Base-by-base conservation (phyloP, 495 filamentous ascomycete species). In the Terfezia claveryi region DNA sequence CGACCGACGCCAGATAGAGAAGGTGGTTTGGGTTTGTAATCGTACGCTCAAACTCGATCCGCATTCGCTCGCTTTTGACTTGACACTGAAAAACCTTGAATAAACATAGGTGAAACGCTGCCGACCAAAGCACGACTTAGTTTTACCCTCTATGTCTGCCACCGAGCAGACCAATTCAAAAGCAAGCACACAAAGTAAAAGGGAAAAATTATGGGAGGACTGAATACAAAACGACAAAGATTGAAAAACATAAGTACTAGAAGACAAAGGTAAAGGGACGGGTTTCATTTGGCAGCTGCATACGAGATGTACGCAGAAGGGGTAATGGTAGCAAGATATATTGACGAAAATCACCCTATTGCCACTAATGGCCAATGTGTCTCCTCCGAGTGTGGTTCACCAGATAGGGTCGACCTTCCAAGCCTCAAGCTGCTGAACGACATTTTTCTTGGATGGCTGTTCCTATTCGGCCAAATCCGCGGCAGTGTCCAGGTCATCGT, bases 401-500 rank as follows among this genome's bases (percentile, higher is more conserved):
- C 41, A 14, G 41, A 46, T 14, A 6, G 14, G 6, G 4, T 20
- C 41, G 4, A 46, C 41, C 8, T 14, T 46, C 41, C 14, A 46
- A 2, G 17, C 41, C 3, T 9, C 41, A 46, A 14, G 27, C 27
- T 32, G 27, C 8, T 46, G 14, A 46, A 14, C 14, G 2, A 14
- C 14, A 5, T 46, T 20, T 14, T 14, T 46, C 41, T 14, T 14
- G 14, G 17, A 14, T 46, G 17, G 41, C 12, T 14, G 41, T 46
- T 14, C 12, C 60, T 65, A 65, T 38, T 65, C 63, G n/a, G 62
- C 62, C 52, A 65, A 60, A 62, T 96, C 91, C 67, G 88, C 91
- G 17, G 41, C 41, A 68, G 88, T 88, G 69, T 98, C 91, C 63
- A 98, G 77, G 67, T 98, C 91, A 70, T 98, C 92, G 67, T 94